phyloP scores from a whole-genome alignment of 2,329 filamentous ascomycete genomes.

The Exophiala lecanii-corni region DNA sequence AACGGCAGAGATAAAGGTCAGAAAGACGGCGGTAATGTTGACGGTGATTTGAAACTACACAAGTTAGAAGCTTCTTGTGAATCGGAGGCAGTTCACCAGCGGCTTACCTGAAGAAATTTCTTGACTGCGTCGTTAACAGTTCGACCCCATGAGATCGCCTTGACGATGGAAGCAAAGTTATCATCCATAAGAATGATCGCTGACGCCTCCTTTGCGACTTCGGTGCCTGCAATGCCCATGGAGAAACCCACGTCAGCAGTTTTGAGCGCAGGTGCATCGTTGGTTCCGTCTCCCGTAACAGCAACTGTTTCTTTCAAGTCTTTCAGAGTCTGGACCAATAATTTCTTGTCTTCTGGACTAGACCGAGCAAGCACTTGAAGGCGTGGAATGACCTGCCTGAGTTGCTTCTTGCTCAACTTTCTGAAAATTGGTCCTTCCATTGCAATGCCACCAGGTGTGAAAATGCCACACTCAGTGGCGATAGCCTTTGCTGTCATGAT shows the following conservation, averaged over 20 bases:
- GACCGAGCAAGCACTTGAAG: constrained; percentile 69
- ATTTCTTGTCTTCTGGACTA: constrained; percentile 71
- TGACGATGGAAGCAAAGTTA: constrained; percentile 82
- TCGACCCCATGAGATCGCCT: constrained; percentile 75
- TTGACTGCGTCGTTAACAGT: constrained; percentile 74
- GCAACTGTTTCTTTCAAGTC: constrained; percentile 72
- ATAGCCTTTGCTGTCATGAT: constrained; percentile 74
- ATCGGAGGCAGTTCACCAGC: too few species aligned
- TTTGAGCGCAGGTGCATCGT: constrained; percentile 78
- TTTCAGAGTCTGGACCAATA: constrained; percentile 66
- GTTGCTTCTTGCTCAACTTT: constrained; percentile 62
- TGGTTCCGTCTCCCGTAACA: constrained; percentile 78
- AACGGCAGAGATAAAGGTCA: constrained; percentile 59
- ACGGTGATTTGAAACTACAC: constrained; percentile 54
- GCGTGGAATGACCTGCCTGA: constrained; percentile 62
- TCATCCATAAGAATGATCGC: constrained; percentile 85
- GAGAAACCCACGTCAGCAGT: constrained; percentile 79
- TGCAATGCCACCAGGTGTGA: constrained; percentile 62
- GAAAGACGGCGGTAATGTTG: constrained; percentile 60
- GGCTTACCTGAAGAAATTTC: constrained; percentile 57
- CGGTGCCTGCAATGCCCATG: constrained; percentile 79
- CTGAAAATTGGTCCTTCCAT: constrained; percentile 77
- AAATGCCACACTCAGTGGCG: constrained; percentile 72
- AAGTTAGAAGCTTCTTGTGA: too few species aligned
- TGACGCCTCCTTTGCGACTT: constrained; percentile 80